Conservation (phyloP, 2,329 filamentous ascomycete genomes). For the Diaporthe longicolla region DNA sequence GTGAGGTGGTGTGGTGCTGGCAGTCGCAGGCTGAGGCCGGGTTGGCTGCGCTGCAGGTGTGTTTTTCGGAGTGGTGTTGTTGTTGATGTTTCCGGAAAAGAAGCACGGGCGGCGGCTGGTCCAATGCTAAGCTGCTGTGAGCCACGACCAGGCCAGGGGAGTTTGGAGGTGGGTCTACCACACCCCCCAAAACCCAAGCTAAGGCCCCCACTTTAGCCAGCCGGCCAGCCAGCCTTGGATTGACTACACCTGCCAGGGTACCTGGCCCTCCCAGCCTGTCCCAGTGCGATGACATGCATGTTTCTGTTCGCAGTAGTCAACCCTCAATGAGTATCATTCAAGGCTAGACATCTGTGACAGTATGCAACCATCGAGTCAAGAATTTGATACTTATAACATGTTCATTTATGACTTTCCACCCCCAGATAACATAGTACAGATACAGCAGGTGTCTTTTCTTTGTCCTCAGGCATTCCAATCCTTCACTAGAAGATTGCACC, state of each 20-base stretch:
- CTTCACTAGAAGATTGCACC: too few relatives aligned
- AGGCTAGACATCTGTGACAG: too few relatives aligned
- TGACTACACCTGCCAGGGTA: background rate
- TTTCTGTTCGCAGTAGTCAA: background rate
- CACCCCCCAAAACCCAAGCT: conserved; percentile 1
- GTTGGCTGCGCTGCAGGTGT: conserved; percentile 9
- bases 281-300: too few relatives aligned
- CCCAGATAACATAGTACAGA: too few relatives aligned
- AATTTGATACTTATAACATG: too few relatives aligned
- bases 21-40: background rate
- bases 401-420: too few relatives aligned
- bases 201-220: background rate
- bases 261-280: too few relatives aligned
- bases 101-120: conserved; percentile 31
- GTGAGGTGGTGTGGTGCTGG: background rate
- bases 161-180: conserved; percentile 7
- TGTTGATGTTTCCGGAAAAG: conserved; percentile 36
- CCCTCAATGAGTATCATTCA: too few relatives aligned
- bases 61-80: background rate
- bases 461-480: too few relatives aligned
- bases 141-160: background rate
- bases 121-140: conserved; percentile 16
- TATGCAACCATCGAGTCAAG: too few relatives aligned
- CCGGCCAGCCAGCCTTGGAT: background rate
- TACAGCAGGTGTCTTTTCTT: too few relatives aligned